Conservation (phyloP, 805 yeast genomes). For the Lachancea nothofagi region DNA sequence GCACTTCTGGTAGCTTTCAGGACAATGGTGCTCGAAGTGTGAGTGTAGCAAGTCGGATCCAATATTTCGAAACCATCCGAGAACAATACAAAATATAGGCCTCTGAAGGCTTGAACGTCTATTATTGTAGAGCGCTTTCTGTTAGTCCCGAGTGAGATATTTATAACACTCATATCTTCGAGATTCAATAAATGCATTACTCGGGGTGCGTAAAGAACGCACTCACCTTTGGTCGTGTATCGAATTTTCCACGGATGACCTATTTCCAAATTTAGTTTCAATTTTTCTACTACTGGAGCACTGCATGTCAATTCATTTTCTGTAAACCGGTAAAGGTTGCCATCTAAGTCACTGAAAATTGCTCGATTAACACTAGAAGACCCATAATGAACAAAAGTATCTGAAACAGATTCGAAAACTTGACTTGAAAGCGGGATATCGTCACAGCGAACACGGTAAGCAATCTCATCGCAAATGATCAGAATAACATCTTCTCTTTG, state of each 20-base stretch:
- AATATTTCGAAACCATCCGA: conserved; percentile 22
- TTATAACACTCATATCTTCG: not conserved
- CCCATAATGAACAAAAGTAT: not conserved
- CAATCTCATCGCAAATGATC: conserved; percentile 1
- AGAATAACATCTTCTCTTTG: not conserved
- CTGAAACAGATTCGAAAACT: not conserved
- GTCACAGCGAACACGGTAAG: not conserved
- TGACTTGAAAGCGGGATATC: not conserved
- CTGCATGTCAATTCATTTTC: not conserved
- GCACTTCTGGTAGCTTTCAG: conserved; percentile 23
- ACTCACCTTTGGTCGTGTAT: not conserved
- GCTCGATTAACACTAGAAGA: not conserved
- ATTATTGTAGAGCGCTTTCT: conserved; percentile 15
- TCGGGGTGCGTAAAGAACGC: conserved; percentile 3
- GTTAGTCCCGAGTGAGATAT: not conserved
- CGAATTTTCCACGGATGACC: conserved; percentile 4
- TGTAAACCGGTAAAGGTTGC: not conserved
- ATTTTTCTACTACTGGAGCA: not conserved
- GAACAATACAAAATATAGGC: conserved; percentile 17
- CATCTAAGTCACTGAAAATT: not conserved
- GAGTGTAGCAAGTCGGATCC: conserved; percentile 19
- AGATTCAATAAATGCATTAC: conserved; percentile 1
- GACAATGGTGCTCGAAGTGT: conserved; percentile 20
- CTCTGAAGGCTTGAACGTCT: conserved; percentile 12
- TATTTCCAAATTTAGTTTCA: not conserved